phyloP scores from a whole-genome alignment of 192 early-diverging fungal genomes.

The Dissophora ornata region DNA sequence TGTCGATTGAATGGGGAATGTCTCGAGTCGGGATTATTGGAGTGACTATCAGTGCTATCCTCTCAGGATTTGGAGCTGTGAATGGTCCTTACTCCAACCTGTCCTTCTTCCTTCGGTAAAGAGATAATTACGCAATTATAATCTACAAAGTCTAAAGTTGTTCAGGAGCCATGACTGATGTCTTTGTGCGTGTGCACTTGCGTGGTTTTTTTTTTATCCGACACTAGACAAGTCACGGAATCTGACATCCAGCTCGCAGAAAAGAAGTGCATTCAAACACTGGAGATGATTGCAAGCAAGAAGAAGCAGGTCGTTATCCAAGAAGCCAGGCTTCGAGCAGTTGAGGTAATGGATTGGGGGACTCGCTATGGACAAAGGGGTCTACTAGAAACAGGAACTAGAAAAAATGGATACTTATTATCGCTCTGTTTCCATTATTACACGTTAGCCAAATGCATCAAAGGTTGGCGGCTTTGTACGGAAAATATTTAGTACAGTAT shows the following conservation, averaged over 20 bases:
- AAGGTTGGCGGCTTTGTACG: constrained; percentile 68
- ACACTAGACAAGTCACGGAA: constrained; percentile 56
- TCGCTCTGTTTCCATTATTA: too few species aligned
- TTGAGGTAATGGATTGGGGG: constrained; percentile 33
- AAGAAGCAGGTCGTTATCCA: constrained; percentile 66
- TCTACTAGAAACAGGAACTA: too few species aligned
- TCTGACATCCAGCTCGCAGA: constrained; percentile 69
- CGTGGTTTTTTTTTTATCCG: background rate
- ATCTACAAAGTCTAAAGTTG: too few species aligned
- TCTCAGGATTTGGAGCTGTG: constrained; percentile 96
- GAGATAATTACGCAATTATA: background rate
- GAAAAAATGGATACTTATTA: too few species aligned
- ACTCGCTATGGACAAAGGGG: too few species aligned
- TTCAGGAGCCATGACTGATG: too few species aligned
- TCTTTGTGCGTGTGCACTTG: too few species aligned
- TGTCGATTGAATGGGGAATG: constrained; percentile 76
- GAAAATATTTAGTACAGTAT: constrained; percentile 61
- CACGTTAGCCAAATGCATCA: constrained; percentile 44
- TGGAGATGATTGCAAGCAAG: constrained; percentile 74
- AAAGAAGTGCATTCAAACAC: constrained; percentile 73
- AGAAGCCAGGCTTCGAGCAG: constrained; percentile 21
- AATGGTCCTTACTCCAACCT: constrained; percentile 90
- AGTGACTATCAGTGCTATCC: constrained; percentile 91
- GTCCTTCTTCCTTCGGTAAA: constrained; percentile 81
- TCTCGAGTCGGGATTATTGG: constrained; percentile 90